These are phyloP conservation scores for Russula sp. DNA, from an alignment of 768 basidiomycete species.

Conservation along the genomic window DNA sequence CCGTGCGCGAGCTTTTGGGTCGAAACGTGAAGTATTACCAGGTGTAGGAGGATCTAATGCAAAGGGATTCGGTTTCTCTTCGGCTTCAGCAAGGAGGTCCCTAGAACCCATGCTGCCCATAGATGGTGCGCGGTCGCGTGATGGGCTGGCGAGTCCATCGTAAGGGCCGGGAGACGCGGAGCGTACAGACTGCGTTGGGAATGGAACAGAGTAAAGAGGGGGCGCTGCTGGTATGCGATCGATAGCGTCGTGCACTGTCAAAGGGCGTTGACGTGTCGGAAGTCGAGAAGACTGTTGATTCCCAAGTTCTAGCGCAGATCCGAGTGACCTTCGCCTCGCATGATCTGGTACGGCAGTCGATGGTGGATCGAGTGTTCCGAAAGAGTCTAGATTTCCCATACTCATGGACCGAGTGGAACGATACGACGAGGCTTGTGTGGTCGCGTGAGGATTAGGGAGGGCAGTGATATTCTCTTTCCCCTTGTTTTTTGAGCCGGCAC, in stretches of 20 bases:
- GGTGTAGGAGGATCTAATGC: conserved; percentile 40
- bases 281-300: conserved; percentile 43
- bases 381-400: conserved; percentile 57
- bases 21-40: conserved; percentile 43
- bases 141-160: conserved; percentile 32
- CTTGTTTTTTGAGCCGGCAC: conserved; percentile 38
- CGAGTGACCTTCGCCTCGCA: conserved; percentile 56
- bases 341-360: conserved; percentile 35
- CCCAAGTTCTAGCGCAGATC: conserved; percentile 53
- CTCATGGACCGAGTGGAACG: conserved; percentile 56
- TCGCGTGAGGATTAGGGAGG: conserved; percentile 47
- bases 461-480: conserved; percentile 40
- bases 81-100: conserved; percentile 42
- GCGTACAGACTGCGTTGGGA: conserved; percentile 44
- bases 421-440: conserved; percentile 29
- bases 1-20: conserved; percentile 44
- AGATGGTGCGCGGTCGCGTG: conserved; percentile 50
- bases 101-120: conserved; percentile 51
- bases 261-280: conserved; percentile 48
- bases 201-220: conserved; percentile 56
- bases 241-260: conserved; percentile 49
- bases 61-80: conserved; percentile 40
- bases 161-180: conserved; percentile 39
- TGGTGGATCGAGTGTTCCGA: conserved; percentile 45
- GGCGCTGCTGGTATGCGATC: conserved; percentile 42